Percentiles rank a stretch among this genome's conserved stretches.
phyloP scores from a whole-genome alignment of 345 rosid species.

The Acer negundo region DNA sequence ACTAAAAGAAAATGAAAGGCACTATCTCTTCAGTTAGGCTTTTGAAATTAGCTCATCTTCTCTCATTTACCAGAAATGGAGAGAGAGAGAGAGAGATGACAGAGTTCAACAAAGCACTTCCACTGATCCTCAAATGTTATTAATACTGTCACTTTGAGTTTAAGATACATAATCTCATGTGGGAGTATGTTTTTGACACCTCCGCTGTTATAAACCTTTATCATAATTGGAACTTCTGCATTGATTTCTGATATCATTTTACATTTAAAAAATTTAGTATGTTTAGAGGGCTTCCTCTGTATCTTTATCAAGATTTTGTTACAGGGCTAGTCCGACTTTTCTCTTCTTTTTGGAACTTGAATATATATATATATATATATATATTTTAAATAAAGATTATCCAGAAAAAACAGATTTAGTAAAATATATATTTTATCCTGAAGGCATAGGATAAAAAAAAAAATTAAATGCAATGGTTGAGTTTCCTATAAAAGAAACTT shows the following conservation, averaged over 20 bases:
- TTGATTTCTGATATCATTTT: background rate
- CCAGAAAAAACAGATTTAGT: background rate
- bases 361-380: too few relatives aligned
- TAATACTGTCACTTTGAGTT: background rate
- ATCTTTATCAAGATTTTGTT: background rate
- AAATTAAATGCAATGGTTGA: too few relatives aligned
- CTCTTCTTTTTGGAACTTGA: background rate
- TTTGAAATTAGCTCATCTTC: background rate
- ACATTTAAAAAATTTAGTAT: too few relatives aligned
- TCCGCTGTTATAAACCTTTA: background rate
- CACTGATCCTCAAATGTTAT: background rate
- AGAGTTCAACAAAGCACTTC: slow-evolving; percentile 6
- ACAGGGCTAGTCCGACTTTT: background rate
- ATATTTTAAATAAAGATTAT: too few relatives aligned
- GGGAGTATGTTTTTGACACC: background rate
- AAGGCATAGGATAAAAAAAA: too few relatives aligned
- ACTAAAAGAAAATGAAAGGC: background rate
- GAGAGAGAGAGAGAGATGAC: background rate
- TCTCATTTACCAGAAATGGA: background rate
- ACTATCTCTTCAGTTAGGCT: background rate
- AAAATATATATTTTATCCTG: background rate
- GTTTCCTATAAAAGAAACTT: too few relatives aligned
- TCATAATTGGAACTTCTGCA: background rate
- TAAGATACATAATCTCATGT: background rate
- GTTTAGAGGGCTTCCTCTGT: background rate